These are phyloP conservation scores for Craterostigma plantagineum DNA, from an alignment of 257 asterid species.

Conservation along the genomic window DNA sequence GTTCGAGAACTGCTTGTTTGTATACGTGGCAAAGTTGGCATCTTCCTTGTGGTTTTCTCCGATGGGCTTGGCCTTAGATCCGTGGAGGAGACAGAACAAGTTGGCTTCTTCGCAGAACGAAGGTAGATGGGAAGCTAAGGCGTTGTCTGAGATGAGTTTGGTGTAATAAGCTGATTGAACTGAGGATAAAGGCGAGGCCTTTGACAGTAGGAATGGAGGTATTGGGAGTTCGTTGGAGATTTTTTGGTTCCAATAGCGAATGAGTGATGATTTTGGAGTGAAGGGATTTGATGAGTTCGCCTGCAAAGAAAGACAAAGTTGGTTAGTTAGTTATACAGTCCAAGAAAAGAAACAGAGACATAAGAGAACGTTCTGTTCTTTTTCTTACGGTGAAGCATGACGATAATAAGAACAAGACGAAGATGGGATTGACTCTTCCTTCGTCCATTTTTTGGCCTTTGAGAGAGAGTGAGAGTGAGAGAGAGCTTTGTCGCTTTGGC, in stretches of 20 bases:
- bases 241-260: slow-evolving; percentile 62
- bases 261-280: slow-evolving; percentile 38
- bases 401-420: slow-evolving; percentile 26
- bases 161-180: slow-evolving; percentile 33
- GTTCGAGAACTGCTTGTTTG: slow-evolving; percentile 32
- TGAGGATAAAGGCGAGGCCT: slow-evolving; percentile 68
- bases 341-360: slow-evolving; percentile 13
- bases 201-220: slow-evolving; percentile 41
- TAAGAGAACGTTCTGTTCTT: slow-evolving; percentile 21
- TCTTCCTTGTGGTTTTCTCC: slow-evolving; percentile 15
- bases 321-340: slow-evolving; percentile 8
- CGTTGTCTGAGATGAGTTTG: slow-evolving; percentile 30
- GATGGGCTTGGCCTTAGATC: not conserved
- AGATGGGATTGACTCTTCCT: slow-evolving; percentile 23
- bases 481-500: slow-evolving; percentile 10
- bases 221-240: slow-evolving; percentile 27
- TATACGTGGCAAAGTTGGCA: slow-evolving; percentile 35
- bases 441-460: slow-evolving; percentile 36
- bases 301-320: slow-evolving; percentile 8
- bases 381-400: slow-evolving; percentile 12
- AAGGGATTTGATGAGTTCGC: slow-evolving; percentile 28
- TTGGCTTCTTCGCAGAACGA: slow-evolving; percentile 62
- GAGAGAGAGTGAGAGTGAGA: slow-evolving; percentile 13
- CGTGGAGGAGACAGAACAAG: slow-evolving; percentile 33
- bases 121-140: slow-evolving; percentile 32